phyloP scores from a whole-genome alignment of 352 stramenopile genomes.

The Globisporangium cystogenes region DNA sequence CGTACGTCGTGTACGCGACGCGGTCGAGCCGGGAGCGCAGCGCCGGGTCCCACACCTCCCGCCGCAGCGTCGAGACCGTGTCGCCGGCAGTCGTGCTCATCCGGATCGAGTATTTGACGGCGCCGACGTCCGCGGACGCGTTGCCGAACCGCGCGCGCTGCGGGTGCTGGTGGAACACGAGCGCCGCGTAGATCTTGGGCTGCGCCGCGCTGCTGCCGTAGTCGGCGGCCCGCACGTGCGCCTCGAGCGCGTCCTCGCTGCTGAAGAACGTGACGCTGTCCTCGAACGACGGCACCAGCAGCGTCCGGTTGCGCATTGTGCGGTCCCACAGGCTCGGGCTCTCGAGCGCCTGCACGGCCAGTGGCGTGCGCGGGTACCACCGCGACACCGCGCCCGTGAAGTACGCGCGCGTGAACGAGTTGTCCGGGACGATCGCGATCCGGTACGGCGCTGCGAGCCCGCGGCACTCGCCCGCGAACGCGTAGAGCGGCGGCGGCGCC shows the following conservation, averaged over 20 bases:
- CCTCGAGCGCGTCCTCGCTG: conserved; percentile 23
- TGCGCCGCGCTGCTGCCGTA: conserved; percentile 23
- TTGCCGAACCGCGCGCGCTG: conserved; percentile 16
- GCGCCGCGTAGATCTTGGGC: conserved; percentile 38
- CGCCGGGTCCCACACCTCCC: conserved; percentile 13
- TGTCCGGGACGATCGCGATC: conserved; percentile 22
- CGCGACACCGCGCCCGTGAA: conserved; percentile 27
- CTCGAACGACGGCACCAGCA: conserved; percentile 29
- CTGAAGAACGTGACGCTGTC: conserved; percentile 36
- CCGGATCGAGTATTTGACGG: conserved; percentile 34
- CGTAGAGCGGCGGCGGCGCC: conserved; percentile 4
- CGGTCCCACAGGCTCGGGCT: neutral
- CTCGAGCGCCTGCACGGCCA: neutral
- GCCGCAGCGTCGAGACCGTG: conserved; percentile 12
- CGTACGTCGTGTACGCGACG: conserved; percentile 28
- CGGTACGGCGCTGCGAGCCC: conserved; percentile 15
- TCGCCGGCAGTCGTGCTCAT: conserved; percentile 19
- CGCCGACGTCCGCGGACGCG: neutral
- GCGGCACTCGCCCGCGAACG: conserved; percentile 9
- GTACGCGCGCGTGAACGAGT: conserved; percentile 35
- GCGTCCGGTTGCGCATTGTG: neutral
- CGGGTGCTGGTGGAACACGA: conserved; percentile 30
- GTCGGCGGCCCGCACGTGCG: conserved; percentile 23
- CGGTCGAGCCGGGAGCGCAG: conserved; percentile 10
- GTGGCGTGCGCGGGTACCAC: conserved; percentile 29